Evolutionary conservation across 495 filamentous ascomycete genomes (phyloP).

Genomic region (Aspergillus leporis): DNA sequence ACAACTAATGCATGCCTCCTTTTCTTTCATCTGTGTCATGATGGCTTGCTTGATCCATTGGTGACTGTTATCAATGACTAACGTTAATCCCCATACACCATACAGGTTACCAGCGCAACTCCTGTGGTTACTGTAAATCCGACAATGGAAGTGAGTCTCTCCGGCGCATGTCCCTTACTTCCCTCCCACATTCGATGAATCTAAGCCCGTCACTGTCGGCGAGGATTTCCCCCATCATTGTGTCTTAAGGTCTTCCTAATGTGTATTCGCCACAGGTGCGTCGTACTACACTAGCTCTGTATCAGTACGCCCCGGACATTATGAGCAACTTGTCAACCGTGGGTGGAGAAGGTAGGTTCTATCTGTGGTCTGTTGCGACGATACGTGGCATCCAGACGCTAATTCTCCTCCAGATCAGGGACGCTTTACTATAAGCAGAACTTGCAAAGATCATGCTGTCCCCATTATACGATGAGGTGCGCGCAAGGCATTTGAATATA

Average conservation of each 20-base stretch:
- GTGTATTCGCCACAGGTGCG: slow-evolving; percentile 57
- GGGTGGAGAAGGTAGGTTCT: slow-evolving; percentile 77
- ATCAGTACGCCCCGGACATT: slow-evolving; percentile 68
- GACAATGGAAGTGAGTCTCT: slow-evolving; percentile 51
- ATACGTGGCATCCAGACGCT: slow-evolving; percentile 12
- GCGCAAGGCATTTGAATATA: slow-evolving; percentile 5
- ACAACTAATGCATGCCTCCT: slow-evolving; percentile 1
- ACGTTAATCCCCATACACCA: slow-evolving; percentile 9
- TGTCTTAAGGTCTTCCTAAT: slow-evolving; percentile 12
- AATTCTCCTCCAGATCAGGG: slow-evolving; percentile 56
- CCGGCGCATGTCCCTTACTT: slow-evolving; percentile 9
- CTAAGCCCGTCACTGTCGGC: not conserved
- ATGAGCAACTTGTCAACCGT: slow-evolving; percentile 79
- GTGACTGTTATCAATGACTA: slow-evolving; percentile 20
- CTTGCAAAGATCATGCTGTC: slow-evolving; percentile 79
- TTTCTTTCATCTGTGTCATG: slow-evolving; percentile 8
- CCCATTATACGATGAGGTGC: slow-evolving; percentile 90
- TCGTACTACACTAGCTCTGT: slow-evolving; percentile 77
- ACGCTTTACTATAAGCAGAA: slow-evolving; percentile 93
- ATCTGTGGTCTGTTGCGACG: not conserved
- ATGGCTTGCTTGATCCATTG: slow-evolving; percentile 9
- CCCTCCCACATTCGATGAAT: slow-evolving; percentile 3
- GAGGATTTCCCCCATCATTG: slow-evolving; percentile 22
- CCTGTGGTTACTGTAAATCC: slow-evolving; percentile 59
- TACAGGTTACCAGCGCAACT: slow-evolving; percentile 51